phyloP scores from a whole-genome alignment of 441 rosid species.

The Daphne laureola region DNA sequence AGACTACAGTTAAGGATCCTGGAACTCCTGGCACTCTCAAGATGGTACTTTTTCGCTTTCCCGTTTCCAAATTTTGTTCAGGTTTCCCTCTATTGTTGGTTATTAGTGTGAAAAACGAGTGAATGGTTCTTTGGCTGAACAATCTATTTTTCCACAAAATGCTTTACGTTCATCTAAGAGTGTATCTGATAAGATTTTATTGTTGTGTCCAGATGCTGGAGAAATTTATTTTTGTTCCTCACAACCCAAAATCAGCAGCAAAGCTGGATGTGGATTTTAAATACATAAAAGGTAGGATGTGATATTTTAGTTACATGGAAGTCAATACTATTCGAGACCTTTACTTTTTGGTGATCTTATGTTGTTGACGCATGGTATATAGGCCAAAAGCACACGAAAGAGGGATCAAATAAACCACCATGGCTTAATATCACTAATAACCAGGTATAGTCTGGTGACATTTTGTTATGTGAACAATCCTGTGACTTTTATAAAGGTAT shows the following conservation, averaged over 20 bases:
- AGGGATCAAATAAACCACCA: constrained; percentile 78
- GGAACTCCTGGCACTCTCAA: constrained; percentile 67
- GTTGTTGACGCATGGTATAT: constrained; percentile 3
- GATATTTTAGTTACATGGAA: not conserved
- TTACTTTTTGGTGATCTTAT: not conserved
- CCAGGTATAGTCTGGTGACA: constrained; percentile 33
- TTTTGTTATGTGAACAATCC: constrained; percentile 4
- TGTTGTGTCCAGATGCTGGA: constrained; percentile 40
- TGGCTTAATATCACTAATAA: constrained; percentile 69
- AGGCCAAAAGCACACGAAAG: constrained; percentile 75
- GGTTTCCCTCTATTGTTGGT: not conserved
- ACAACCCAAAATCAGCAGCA: constrained; percentile 55
- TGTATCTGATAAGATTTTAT: not conserved
- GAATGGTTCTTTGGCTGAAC: not conserved
- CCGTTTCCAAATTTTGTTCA: not conserved
- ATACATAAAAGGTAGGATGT: constrained; percentile 47
- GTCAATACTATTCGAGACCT: not conserved
- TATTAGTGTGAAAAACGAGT: not conserved
- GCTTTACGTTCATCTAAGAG: not conserved
- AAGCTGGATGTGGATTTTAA: constrained; percentile 62
- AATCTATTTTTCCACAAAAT: not conserved
- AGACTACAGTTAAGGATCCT: constrained; percentile 63
- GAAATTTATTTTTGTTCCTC: constrained; percentile 54
- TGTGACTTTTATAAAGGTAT: not conserved
- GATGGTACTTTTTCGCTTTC: constrained; percentile 31